phyloP scores from a whole-genome alignment of 805 yeast genomes.

The Candida chilensis region DNA sequence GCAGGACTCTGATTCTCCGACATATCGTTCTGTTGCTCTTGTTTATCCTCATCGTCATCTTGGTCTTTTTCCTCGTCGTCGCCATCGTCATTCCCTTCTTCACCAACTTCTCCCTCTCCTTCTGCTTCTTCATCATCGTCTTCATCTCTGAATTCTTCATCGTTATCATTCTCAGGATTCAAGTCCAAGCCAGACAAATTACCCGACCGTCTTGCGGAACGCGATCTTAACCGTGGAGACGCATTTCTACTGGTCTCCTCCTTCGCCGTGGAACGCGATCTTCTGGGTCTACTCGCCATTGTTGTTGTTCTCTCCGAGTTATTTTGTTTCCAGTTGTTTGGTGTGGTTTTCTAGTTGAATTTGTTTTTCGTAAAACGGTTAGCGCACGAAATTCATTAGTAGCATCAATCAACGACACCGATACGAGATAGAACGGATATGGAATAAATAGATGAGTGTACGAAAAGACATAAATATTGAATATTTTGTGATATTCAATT shows the following conservation, averaged over 20 bases:
- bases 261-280: not conserved
- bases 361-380: too few relatives aligned
- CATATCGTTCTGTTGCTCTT: slow-evolving; percentile 8
- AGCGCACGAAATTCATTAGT: too few relatives aligned
- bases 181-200: slow-evolving; percentile 10
- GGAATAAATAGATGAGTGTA: too few relatives aligned
- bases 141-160: slow-evolving; percentile 8
- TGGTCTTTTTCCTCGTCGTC: slow-evolving; percentile 11
- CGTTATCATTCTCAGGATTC: slow-evolving; percentile 8
- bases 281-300: not conserved
- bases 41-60: slow-evolving; percentile 2
- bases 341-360: too few relatives aligned
- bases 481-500: too few relatives aligned
- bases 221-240: not conserved
- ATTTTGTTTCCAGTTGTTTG: too few relatives aligned
- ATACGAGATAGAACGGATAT: too few relatives aligned
- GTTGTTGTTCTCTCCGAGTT: too few relatives aligned
- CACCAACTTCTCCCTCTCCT: slow-evolving; percentile 16
- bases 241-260: not conserved
- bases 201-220: slow-evolving; percentile 3
- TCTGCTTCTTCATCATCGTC: slow-evolving; percentile 8
- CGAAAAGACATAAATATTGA: too few relatives aligned
- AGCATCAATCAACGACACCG: too few relatives aligned
- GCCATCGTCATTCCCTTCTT: slow-evolving; percentile 17
- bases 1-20: slow-evolving; percentile 14